These are phyloP conservation scores for Leptomonas seymouri DNA, from an alignment of 208 protist genomes.

Conservation along the genomic window DNA sequence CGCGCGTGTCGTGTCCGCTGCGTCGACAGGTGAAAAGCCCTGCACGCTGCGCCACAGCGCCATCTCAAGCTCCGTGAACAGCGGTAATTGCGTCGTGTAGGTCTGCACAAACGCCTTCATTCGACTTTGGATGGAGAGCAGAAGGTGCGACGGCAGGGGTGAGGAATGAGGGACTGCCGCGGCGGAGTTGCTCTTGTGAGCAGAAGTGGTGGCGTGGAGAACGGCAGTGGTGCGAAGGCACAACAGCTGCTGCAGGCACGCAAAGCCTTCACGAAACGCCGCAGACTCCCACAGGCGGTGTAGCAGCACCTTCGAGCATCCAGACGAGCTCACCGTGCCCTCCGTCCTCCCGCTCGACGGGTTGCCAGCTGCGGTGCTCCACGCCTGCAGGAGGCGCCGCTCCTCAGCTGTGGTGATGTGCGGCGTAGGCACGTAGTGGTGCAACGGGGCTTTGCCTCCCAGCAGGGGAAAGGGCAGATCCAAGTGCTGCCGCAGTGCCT, in stretches of 20 bases:
- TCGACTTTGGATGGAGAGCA: constrained; percentile 36
- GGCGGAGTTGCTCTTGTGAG: not conserved
- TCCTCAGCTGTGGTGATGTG: constrained; percentile 82
- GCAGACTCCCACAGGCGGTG: constrained; percentile 62
- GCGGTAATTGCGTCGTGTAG: constrained; percentile 52
- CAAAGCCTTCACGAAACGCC: constrained; percentile 79
- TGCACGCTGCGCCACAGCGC: constrained; percentile 64
- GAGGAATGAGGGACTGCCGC: not conserved
- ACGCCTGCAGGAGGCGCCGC: constrained; percentile 48
- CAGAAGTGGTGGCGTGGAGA: constrained; percentile 7
- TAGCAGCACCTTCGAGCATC: constrained; percentile 27
- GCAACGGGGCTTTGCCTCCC: constrained; percentile 41
- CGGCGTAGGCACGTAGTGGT: constrained; percentile 46
- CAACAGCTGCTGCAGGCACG: constrained; percentile 61
- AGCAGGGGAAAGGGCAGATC: constrained; percentile 74
- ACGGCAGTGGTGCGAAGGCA: constrained; percentile 22
- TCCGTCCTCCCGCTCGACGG: constrained; percentile 19
- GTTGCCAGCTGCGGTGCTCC: constrained; percentile 18
- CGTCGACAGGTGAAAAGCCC: constrained; percentile 22
- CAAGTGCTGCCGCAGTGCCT: constrained; percentile 64
- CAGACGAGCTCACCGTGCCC: constrained; percentile 3
- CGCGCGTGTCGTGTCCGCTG: constrained; percentile 12
- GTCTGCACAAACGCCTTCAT: constrained; percentile 56
- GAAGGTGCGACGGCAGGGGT: constrained; percentile 12
- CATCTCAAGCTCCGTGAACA: constrained; percentile 63